phyloP scores from a whole-genome alignment of 257 asterid species.

The Solanum pennellii region DNA sequence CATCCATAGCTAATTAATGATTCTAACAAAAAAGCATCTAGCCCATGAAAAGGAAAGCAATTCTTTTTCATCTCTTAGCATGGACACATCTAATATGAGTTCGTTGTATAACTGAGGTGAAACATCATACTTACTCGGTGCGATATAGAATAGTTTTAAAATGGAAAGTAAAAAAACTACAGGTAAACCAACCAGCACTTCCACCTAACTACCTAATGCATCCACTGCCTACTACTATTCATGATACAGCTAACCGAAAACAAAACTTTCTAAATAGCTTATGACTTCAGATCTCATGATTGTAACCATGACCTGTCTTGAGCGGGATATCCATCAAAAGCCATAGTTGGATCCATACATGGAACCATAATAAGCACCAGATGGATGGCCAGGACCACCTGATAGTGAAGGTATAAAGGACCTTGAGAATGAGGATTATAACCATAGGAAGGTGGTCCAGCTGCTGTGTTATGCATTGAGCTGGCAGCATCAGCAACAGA shows the following conservation, averaged over 20 bases:
- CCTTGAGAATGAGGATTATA: constrained; percentile 53
- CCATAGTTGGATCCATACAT: constrained; percentile 46
- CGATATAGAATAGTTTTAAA: not conserved
- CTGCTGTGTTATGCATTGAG: constrained; percentile 22
- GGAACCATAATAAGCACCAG: constrained; percentile 43
- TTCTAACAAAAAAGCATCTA: not conserved
- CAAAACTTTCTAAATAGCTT: not conserved
- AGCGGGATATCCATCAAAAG: constrained; percentile 11
- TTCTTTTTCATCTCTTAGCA: not conserved
- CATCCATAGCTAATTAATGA: not conserved
- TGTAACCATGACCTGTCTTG: not conserved
- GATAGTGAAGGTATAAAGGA: constrained; percentile 26
- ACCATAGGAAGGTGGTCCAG: constrained; percentile 42
- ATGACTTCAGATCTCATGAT: not conserved
- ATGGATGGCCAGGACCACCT: constrained; percentile 22
- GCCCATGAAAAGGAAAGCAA: not conserved
- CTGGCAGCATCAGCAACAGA: constrained; percentile 53
- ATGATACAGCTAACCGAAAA: not conserved
- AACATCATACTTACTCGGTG: not conserved
- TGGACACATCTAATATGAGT: not conserved
- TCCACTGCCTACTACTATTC: not conserved
- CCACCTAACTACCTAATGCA: not conserved
- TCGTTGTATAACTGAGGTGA: not conserved
- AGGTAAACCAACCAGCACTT: not conserved
- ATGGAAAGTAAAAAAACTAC: not conserved